These are phyloP conservation scores for Hippophae gyantsensis DNA, from an alignment of 306 rosid species.

Conservation along the genomic window DNA sequence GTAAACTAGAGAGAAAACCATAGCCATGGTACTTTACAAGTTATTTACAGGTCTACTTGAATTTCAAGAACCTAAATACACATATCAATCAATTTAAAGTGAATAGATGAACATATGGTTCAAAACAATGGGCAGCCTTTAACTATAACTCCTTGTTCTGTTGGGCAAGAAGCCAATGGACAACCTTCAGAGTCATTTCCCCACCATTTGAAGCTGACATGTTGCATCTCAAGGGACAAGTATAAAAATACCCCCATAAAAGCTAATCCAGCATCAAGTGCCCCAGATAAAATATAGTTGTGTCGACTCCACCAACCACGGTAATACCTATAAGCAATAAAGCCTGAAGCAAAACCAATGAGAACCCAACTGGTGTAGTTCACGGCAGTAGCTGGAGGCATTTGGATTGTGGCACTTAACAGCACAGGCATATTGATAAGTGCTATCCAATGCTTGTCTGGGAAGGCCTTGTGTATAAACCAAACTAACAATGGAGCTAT, in stretches of 20 bases:
- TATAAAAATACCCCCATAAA: slow-evolving; percentile 74
- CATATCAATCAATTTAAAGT: neutral
- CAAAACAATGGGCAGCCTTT: slow-evolving; percentile 40
- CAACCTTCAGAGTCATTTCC: slow-evolving; percentile 64
- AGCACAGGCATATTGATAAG: slow-evolving; percentile 65
- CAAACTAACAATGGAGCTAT: slow-evolving; percentile 58
- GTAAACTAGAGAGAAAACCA: too few relatives aligned
- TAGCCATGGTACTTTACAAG: too few relatives aligned
- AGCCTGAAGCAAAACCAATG: slow-evolving; percentile 64
- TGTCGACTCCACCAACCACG: slow-evolving; percentile 75
- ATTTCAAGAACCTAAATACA: too few relatives aligned
- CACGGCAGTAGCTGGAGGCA: slow-evolving; percentile 81
- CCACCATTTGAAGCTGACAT: slow-evolving; percentile 59
- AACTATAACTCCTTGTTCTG: slow-evolving; percentile 33
- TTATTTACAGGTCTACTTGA: slow-evolving; percentile 4
- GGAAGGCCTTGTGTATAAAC: slow-evolving; percentile 70
- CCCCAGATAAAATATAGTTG: slow-evolving; percentile 68
- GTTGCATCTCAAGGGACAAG: slow-evolving; percentile 53
- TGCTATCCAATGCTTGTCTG: slow-evolving; percentile 52
- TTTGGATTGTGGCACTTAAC: slow-evolving; percentile 36
- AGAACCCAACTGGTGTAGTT: slow-evolving; percentile 68
- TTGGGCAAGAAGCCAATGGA: slow-evolving; percentile 68
- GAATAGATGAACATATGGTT: neutral
- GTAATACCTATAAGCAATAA: slow-evolving; percentile 49
- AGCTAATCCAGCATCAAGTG: slow-evolving; percentile 81